Base-by-base conservation (phyloP, 1,284 basidiomycete genomes). In the Pterulicium gracile region DNA sequence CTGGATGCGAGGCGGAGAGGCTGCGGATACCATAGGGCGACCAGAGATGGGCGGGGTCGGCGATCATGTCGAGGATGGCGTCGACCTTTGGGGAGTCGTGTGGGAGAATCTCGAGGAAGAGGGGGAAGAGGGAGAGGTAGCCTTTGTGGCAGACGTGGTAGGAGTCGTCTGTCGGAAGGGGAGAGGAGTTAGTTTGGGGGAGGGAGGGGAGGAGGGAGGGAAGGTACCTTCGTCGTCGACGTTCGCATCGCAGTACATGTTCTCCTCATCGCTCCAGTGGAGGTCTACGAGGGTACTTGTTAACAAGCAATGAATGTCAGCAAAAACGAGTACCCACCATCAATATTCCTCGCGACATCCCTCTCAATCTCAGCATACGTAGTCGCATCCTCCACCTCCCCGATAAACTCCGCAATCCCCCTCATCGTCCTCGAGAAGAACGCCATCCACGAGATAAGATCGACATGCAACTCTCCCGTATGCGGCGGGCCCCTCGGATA, bases 401-500 rank as follows among this genome's bases (percentile, higher is more conserved):
- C 90, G 13, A 95, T 68, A 59, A 84, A 93, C 50, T 76, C 79
- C 0, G 90, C 82, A 51, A 94, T 86, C 45, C 85, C 82, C 44
- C 70, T 75, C 91, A 95, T 94, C 20, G 91, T 95, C 52, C 82
- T 73, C 34, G 87, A 79, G 62, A 94, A 95, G 66, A 88, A 92
- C 10, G 80, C 93, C 84, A 97, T 91, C 93, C 93, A 97, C 32
- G 85, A 85, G 51, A 93, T 87, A 52, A 97, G 66, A 64, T 97
- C 93, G 43, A 96, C 62, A 61, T 97, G 93, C 46, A 97, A 68
- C 66, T 97, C 93, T 45, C 94, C 93, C 1, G 82, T 73, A 57
- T 94, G 90, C 4, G 94, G 84, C 23, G 81, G 78, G 7, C 79
- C 91, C 45, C 93, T 75, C 7, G 93, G 93, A 61, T 93, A 97